Evolutionary conservation across 1,139 yeast genomes (phyloP).

Genomic region (Taphrina betulina): DNA sequence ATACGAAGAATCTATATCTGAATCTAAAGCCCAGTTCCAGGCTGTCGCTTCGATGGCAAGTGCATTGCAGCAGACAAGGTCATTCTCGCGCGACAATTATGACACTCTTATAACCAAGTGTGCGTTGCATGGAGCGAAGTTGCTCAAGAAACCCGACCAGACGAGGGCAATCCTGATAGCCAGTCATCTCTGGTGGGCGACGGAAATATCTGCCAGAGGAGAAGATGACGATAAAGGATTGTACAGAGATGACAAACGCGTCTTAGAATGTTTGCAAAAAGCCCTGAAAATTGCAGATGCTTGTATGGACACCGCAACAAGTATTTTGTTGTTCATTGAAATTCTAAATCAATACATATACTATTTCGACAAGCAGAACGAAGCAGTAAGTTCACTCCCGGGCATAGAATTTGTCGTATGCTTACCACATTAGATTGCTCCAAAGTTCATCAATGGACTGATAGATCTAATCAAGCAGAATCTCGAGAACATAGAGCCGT

Average conservation of each 20-base stretch:
- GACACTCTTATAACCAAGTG: constrained; percentile 79
- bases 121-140: constrained; percentile 82
- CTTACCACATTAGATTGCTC: constrained; percentile 21
- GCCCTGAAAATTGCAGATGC: constrained; percentile 89
- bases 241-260: constrained; percentile 45
- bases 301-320: constrained; percentile 78
- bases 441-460: constrained; percentile 74
- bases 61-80: constrained; percentile 59
- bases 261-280: constrained; percentile 67
- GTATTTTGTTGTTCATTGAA: constrained; percentile 81
- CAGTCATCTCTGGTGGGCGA: constrained; percentile 92
- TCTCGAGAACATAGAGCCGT: constrained; percentile 55
- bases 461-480: constrained; percentile 81
- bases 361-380: constrained; percentile 80
- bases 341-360: constrained; percentile 81
- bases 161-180: constrained; percentile 86
- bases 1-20: constrained; percentile 76
- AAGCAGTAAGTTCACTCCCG: constrained; percentile 56
- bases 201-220: constrained; percentile 47
- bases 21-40: constrained; percentile 60
- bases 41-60: constrained; percentile 59
- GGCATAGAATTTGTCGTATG: background rate
- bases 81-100: constrained; percentile 63
- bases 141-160: constrained; percentile 89
- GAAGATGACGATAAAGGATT: constrained; percentile 50